Base-by-base conservation (phyloP, 2,329 filamentous ascomycete species). In the Penicillium sp. region DNA sequence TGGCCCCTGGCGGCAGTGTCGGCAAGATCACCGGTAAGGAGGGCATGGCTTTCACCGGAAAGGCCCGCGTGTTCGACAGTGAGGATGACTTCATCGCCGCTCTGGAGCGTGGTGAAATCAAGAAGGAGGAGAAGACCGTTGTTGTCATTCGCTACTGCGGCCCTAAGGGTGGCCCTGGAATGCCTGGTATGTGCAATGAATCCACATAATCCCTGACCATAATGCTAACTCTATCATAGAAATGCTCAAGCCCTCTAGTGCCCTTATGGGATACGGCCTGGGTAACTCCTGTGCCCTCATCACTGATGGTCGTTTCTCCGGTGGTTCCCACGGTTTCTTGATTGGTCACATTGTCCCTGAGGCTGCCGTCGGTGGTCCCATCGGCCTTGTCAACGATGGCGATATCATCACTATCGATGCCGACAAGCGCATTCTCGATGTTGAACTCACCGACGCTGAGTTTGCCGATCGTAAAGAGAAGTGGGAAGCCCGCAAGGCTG, bases 271-370 rank as follows among this genome's bases (percentile, higher is more conserved):
- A 17, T 85, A 85, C 19, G 87, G 87, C 16, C 80, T 89, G 11
- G 87, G 87, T 43, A 77, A 87, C 55, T 86, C 89, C 59, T 84
- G 87, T 22, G 88, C 88, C 4, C 77, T 90, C 36, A 86, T 90
- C 72, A 90, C 88, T 1, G 88, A 97, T 70, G 93, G 92, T 0
- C 79, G 92, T 45, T 97, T 96, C 74, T 88, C 84, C 50, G 92
- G 92, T 31, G 92, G 91, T 1, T 88, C 84, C 48, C 92, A 96
- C 73, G 91, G 91, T 0, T 96, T 96, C 74, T 93, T 96, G 66
- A 90, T 97, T 12, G 92, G 93, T 2, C 92, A 96, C 68, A 90
- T 97, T 14, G 88, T 89, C 4, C 92, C 92, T 2, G 92, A 97
- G 75, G 93, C 92, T 0, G 90, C 89, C 1, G 87, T 88, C 1